A percentile compares a stretch with the other conserved stretches of the same genome.
Evolutionary conservation across 2,329 filamentous ascomycete genomes (phyloP).

Genomic region (Emmonsia crescens): DNA sequence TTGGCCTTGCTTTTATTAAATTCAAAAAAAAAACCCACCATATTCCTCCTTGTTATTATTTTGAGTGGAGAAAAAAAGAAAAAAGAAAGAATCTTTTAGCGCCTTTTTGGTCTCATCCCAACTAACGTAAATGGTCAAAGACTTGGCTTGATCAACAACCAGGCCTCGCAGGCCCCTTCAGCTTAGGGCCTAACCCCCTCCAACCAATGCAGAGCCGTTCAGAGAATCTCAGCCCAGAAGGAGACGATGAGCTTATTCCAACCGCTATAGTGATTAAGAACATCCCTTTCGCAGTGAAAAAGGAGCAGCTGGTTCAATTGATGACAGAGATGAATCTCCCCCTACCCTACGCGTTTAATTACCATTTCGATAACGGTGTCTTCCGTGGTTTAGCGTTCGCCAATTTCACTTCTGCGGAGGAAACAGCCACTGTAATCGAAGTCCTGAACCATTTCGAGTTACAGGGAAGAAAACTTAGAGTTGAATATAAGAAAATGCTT

Average conservation of each 20-base stretch:
- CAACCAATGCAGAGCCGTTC: slow-evolving; percentile 32
- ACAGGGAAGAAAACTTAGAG: slow-evolving; percentile 83
- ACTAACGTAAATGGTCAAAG: slow-evolving; percentile 28
- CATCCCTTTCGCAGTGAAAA: slow-evolving; percentile 95
- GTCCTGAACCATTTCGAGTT: slow-evolving; percentile 92
- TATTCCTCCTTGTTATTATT: background rate
- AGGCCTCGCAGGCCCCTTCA: slow-evolving; percentile 37
- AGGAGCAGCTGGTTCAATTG: slow-evolving; percentile 81
- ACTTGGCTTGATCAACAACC: slow-evolving; percentile 53
- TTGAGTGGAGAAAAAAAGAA: background rate
- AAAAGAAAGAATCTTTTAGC: background rate
- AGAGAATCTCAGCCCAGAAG: slow-evolving; percentile 32
- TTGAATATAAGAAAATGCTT: slow-evolving; percentile 99
- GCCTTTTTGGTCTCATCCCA: slow-evolving; percentile 2
- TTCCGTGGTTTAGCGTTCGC: slow-evolving; percentile 94
- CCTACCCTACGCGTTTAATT: slow-evolving; percentile 97
- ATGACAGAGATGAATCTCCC: slow-evolving; percentile 94
- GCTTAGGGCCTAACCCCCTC: slow-evolving; percentile 32
- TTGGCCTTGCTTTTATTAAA: background rate
- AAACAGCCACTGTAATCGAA: slow-evolving; percentile 86
- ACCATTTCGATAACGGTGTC: slow-evolving; percentile 96
- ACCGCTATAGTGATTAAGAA: slow-evolving; percentile 99
- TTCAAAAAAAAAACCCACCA: too few relatives aligned
- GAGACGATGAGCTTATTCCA: slow-evolving; percentile 77
- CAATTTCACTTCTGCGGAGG: slow-evolving; percentile 92